Evolutionary conservation across 805 yeast genomes (phyloP), one percentile per base, ranked within the genome.

Genomic region (Candida saitoana): DNA sequence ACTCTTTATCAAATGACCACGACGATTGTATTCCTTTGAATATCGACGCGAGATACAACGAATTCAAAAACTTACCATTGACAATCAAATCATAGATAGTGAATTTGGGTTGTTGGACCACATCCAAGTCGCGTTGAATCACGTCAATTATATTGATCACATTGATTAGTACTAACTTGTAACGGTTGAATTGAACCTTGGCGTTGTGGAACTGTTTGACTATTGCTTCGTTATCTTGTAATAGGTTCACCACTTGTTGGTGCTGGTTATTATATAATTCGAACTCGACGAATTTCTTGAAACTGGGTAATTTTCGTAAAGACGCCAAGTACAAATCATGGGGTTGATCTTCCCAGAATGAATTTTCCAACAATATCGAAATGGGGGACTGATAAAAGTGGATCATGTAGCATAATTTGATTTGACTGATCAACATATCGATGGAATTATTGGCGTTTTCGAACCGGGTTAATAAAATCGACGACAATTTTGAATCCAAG

Each of bases 371-470:
- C 41, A 66, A 43, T 2, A 53, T 45, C 9, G 67, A 50, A 15
- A 62, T 55, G 9, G 67, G 67, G 57, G 60, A 63, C 51, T 57
- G 71, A 48, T 67, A 69, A 47, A 63, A 69, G 44, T 65, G 62
- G 17, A 64, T 64, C 71, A 68, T 65, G 46, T 64, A 61, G 34
- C 63, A 47, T 32, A 69, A 44, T 41, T 65, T 65, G 33, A 69
- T 53, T 44, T 66, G 69, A 3, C 69, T 55, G 12, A 67, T 57
- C 37, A 69, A 53, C 25, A 60, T 51, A 45, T 69, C 74, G 37
- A 69, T 65, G 9, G 74, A 69, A 44, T 67, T 68, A 48, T 67
- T 68, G 27, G 69, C 54, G 45, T 62, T 58, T 36, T 61, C 59
- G 41, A 68, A 69, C 30, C 75, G 48, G 31, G 53, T 53, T 31